Conservation (phyloP, 306 rosid species). For the Cucurbita ficifolia region DNA sequence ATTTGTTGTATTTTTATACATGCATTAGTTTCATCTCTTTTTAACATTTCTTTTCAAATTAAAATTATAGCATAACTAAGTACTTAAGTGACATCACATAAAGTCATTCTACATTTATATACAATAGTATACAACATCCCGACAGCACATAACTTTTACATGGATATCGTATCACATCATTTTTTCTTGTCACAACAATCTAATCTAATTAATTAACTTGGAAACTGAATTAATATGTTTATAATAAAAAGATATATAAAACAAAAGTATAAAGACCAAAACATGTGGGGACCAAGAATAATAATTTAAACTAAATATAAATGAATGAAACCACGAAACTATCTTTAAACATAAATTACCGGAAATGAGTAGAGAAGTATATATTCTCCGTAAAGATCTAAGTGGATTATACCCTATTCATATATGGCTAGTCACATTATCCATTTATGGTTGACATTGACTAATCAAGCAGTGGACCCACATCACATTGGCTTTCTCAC, state of each 20-base stretch:
- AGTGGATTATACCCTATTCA: background rate
- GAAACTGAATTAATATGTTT: background rate
- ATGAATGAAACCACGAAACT: background rate
- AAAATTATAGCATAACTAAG: background rate
- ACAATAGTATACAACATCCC: background rate
- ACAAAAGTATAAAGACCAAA: background rate
- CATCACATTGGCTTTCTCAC: background rate
- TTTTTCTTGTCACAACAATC: background rate
- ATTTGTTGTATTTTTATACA: background rate
- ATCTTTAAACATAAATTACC: background rate
- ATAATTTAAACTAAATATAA: background rate
- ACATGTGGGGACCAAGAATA: background rate
- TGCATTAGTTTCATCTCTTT: background rate
- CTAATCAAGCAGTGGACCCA: constrained; percentile 1
- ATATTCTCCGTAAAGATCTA: background rate
- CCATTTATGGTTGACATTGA: constrained; percentile 2
- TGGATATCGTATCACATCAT: background rate
- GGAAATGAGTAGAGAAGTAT: background rate
- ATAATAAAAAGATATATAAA: background rate
- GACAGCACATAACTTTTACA: background rate
- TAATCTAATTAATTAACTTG: background rate
- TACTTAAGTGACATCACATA: background rate
- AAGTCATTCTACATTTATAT: background rate
- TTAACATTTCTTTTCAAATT: no score
- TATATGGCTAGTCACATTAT: background rate